Percentiles rank a stretch among this genome's conserved stretches.
phyloP scores from a whole-genome alignment of 768 basidiomycete species.

The Phaeotremella skinneri region DNA sequence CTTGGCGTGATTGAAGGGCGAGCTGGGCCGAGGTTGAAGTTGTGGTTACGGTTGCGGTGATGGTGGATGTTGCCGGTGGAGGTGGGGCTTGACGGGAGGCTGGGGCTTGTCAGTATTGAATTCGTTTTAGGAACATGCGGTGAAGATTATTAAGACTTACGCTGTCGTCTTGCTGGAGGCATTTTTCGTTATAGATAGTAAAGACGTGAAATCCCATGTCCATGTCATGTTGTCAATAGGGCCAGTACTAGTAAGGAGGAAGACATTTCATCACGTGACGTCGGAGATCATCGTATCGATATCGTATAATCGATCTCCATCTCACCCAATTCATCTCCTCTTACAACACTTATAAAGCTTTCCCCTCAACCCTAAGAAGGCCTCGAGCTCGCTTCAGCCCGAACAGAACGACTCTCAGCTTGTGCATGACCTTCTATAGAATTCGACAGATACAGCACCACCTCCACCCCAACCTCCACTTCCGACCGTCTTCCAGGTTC shows the following conservation, averaged over 20 bases:
- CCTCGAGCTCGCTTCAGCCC: too few species aligned
- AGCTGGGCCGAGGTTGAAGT: slow-evolving; percentile 1
- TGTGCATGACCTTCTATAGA: too few species aligned
- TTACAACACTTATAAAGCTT: too few species aligned
- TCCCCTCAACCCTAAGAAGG: too few species aligned
- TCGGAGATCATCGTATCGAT: too few species aligned
- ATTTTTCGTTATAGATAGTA: slow-evolving; percentile 8
- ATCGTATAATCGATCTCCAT: too few species aligned
- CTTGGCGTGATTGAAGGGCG: not conserved
- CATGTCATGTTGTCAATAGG: too few species aligned
- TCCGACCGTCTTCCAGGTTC: not conserved
- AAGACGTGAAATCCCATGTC: not conserved
- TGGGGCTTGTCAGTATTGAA: not conserved
- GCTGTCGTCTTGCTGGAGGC: slow-evolving; percentile 28
- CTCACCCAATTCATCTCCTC: too few species aligned
- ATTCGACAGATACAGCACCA: slow-evolving; percentile 2
- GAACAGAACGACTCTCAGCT: too few species aligned
- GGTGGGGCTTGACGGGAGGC: not conserved
- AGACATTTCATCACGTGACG: too few species aligned
- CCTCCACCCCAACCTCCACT: slow-evolving; percentile 1
- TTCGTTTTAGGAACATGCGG: not conserved
- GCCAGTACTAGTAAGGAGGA: too few species aligned
- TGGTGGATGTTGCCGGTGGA: not conserved
- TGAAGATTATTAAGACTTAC: slow-evolving; percentile 13
- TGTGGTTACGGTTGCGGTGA: not conserved